These are phyloP conservation scores for Malassezia arunalokei DNA, from an alignment of 1,284 basidiomycete species.

Conservation along the genomic window DNA sequence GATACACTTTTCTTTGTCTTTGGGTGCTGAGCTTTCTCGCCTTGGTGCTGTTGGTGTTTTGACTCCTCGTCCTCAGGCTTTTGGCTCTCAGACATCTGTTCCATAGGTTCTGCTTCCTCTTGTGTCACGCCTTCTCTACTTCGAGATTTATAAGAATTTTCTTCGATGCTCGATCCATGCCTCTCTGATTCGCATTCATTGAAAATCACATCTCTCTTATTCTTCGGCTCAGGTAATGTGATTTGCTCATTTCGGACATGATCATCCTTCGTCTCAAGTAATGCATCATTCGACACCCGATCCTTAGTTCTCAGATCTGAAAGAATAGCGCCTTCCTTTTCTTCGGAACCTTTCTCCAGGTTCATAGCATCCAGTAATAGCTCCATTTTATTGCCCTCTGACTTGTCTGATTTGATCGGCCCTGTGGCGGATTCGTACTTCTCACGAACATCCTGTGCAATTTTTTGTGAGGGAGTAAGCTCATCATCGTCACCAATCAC, in stretches of 20 bases:
- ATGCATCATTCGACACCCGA: no score
- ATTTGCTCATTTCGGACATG: neutral
- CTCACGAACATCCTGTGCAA: conserved; percentile 2
- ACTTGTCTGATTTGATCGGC: no score
- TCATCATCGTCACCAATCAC: conserved; percentile 15
- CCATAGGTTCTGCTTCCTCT: neutral
- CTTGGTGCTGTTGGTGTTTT: neutral
- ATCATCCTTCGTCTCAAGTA: no score
- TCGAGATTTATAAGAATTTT: neutral
- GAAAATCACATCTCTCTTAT: neutral
- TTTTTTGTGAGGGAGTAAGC: conserved; percentile 3
- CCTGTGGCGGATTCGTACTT: neutral
- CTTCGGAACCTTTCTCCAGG: neutral
- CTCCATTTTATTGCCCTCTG: no score
- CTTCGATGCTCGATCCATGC: neutral
- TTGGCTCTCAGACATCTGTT: no score
- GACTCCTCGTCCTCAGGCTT: neutral
- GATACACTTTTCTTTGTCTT: neutral
- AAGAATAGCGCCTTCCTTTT: neutral
- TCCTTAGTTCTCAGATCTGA: neutral
- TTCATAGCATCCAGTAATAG: no score
- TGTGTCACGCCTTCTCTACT: neutral
- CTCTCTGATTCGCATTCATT: neutral
- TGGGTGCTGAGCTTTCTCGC: neutral
- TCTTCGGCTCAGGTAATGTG: neutral